Conservation (phyloP, 305 asterid genomes). For the Fraxinus baroniana region DNA sequence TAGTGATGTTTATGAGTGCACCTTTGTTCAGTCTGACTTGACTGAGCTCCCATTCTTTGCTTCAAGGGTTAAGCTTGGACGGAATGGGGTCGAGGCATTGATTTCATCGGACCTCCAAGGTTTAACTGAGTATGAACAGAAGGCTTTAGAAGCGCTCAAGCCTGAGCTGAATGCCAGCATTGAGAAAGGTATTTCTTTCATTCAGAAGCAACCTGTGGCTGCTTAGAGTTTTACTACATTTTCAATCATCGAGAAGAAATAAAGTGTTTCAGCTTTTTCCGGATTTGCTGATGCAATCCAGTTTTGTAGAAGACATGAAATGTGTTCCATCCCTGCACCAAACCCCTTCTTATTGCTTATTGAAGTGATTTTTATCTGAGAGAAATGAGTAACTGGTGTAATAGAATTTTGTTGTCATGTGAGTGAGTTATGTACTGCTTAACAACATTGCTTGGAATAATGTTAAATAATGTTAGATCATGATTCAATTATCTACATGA, state of each 20-base stretch:
- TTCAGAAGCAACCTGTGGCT: conserved; percentile 61
- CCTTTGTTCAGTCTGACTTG: conserved; percentile 62
- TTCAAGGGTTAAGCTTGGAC: conserved; percentile 77
- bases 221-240: conserved; percentile 36
- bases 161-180: conserved; percentile 77
- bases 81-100: conserved; percentile 73
- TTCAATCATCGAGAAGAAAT: conserved; percentile 34
- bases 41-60: conserved; percentile 87
- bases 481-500: background rate
- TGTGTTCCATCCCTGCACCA: background rate
- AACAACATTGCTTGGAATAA: background rate
- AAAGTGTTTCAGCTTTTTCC: conserved; percentile 29
- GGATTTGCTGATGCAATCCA: conserved; percentile 36
- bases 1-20: conserved; percentile 73
- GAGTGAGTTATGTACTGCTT: background rate
- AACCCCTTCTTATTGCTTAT: conserved; percentile 9
- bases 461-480: too few species aligned
- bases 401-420: background rate
- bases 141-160: conserved; percentile 77
- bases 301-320: conserved; percentile 51
- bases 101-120: conserved; percentile 66
- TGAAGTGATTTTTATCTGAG: conserved; percentile 6
- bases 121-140: conserved; percentile 64
- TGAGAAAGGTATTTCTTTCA: conserved; percentile 75
- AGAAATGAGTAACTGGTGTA: conserved; percentile 13